phyloP scores from a whole-genome alignment of 768 basidiomycete species.

The Mycena galericulata region DNA sequence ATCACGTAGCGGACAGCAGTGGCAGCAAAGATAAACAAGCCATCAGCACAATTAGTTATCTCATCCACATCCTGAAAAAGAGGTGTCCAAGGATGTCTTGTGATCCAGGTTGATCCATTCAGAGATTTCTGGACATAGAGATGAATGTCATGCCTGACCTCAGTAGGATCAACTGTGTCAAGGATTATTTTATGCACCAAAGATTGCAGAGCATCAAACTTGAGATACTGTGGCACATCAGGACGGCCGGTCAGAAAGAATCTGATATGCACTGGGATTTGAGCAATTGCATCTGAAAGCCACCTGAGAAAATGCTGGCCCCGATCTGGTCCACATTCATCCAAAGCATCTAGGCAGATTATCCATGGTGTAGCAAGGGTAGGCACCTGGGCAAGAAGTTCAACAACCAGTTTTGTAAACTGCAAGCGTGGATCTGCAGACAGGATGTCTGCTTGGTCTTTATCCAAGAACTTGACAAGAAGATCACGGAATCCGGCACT shows the following conservation, averaged over 20 bases:
- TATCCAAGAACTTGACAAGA: neutral
- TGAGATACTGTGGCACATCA: neutral
- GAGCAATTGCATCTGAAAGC: neutral
- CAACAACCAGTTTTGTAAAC: conserved; percentile 2
- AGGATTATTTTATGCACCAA: neutral
- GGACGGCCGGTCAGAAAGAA: conserved; percentile 7
- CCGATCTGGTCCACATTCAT: conserved; percentile 1
- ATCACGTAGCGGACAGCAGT: neutral
- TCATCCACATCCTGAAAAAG: neutral
- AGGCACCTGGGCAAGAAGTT: neutral
- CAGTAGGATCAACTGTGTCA: neutral
- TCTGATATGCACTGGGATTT: neutral
- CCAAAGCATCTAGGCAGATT: neutral
- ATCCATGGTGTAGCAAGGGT: neutral
- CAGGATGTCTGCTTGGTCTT: neutral
- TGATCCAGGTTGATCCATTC: neutral
- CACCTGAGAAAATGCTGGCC: neutral
- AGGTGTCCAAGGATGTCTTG: neutral
- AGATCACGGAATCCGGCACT: neutral
- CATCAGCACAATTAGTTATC: neutral
- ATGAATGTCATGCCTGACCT: neutral
- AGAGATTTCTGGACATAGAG: neutral
- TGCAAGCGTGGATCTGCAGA: neutral
- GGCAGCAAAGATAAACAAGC: conserved; percentile 3
- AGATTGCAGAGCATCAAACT: neutral